phyloP scores from a whole-genome alignment of 2,329 filamentous ascomycete genomes.

The Venturiaceae sp. region DNA sequence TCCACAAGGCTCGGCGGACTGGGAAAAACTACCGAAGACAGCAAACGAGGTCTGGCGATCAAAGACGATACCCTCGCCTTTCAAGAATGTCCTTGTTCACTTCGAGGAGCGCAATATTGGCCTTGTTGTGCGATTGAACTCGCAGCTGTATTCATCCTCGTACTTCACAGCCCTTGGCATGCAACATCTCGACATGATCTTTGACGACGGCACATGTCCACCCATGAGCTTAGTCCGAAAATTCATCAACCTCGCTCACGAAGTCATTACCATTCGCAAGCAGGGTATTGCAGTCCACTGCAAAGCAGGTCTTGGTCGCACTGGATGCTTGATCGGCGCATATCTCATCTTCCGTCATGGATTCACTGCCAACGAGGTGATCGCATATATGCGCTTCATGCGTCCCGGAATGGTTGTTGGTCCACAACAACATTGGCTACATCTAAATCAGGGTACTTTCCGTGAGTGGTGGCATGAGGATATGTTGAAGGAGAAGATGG shows the following conservation, averaged over 20 bases:
- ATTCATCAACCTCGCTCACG: conserved; percentile 90
- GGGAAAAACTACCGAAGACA: conserved; percentile 63
- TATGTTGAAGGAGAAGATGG: conserved; percentile 70
- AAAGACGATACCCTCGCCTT: conserved; percentile 62
- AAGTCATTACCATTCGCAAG: conserved; percentile 84
- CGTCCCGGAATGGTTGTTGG: conserved; percentile 97
- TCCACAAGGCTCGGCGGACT: conserved; percentile 61
- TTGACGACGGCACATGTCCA: conserved; percentile 95
- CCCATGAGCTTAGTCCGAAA: conserved; percentile 80
- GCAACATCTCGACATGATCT: conserved; percentile 97
- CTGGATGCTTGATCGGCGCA: conserved; percentile 91
- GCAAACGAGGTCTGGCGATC: conserved; percentile 63
- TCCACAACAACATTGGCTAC: conserved; percentile 97
- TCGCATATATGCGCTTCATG: conserved; percentile 99
- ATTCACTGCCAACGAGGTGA: conserved; percentile 95
- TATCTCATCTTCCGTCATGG: conserved; percentile 96
- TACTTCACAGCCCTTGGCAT: conserved; percentile 95
- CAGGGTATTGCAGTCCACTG: conserved; percentile 96
- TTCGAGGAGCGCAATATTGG: conserved; percentile 84
- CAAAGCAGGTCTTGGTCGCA: conserved; percentile 92
- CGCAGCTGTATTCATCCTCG: conserved; percentile 89
- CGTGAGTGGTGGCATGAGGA: conserved; percentile 94
- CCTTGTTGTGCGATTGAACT: conserved; percentile 90
- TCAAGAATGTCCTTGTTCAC: conserved; percentile 92
- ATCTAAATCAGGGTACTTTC: conserved; percentile 93